Evolutionary conservation across 1,284 basidiomycete species (phyloP).

Genomic region (Ustanciosporium gigantosporum): DNA sequence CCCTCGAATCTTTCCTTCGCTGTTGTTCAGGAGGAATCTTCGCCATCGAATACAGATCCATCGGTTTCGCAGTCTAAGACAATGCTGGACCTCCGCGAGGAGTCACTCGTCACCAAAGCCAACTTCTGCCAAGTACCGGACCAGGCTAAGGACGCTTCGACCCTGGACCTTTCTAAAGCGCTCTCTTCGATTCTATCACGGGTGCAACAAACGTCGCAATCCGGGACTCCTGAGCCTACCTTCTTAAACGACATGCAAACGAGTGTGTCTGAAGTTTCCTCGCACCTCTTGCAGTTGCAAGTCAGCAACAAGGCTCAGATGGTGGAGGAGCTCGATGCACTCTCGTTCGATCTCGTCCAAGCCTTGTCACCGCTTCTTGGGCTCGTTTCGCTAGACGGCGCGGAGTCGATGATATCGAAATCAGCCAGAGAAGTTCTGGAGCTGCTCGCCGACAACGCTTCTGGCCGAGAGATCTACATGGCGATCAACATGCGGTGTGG

Average conservation of each 20-base stretch:
- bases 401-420: slow-evolving; percentile 3
- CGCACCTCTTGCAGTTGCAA: slow-evolving; percentile 11
- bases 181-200: not conserved
- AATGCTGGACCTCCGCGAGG: slow-evolving; percentile 15
- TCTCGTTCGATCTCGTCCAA: slow-evolving; percentile 43
- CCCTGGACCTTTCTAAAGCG: not conserved
- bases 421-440: slow-evolving; percentile 21
- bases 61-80: slow-evolving; percentile 24
- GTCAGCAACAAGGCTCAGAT: slow-evolving; percentile 8
- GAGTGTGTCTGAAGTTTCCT: slow-evolving; percentile 9
- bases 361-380: slow-evolving; percentile 40
- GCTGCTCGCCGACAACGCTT: slow-evolving; percentile 27
- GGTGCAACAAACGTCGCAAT: not conserved
- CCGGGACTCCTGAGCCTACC: not conserved
- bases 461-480: slow-evolving; percentile 50
- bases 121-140: too few relatives aligned
- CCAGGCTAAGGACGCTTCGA: not conserved
- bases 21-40: slow-evolving; percentile 34
- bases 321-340: slow-evolving; percentile 29
- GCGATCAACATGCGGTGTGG: slow-evolving; percentile 45
- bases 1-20: slow-evolving; percentile 37
- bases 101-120: not conserved
- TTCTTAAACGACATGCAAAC: slow-evolving; percentile 5
- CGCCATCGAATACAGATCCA: slow-evolving; percentile 26
- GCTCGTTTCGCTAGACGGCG: slow-evolving; percentile 10